A percentile compares a stretch with the other conserved stretches of the same genome.
Conservation (phyloP, 2,329 filamentous ascomycete species). For the Neurospora sp. region DNA sequence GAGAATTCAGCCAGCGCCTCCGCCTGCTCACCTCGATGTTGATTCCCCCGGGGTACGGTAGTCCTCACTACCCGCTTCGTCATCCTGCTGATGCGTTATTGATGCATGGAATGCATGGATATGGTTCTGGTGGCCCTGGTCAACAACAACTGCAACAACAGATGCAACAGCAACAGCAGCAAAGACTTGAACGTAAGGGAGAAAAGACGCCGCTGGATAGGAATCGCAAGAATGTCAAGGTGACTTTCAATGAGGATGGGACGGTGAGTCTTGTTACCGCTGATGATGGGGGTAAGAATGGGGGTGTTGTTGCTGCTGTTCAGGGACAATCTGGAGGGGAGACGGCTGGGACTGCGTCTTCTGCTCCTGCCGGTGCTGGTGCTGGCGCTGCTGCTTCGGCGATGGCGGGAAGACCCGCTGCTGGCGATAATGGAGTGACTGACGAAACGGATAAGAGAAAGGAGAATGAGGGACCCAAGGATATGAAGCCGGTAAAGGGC, state of each 20-base stretch:
- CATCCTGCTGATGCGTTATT: not conserved
- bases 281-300: not conserved
- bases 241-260: not conserved
- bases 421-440: not conserved
- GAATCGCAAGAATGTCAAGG: not conserved
- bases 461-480: not conserved
- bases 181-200: slow-evolving; percentile 12
- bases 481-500: not conserved
- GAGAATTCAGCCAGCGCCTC: not conserved
- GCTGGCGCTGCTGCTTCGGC: slow-evolving; percentile 35
- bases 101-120: not conserved
- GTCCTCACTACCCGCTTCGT: not conserved
- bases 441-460: not conserved
- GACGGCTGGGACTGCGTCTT: not conserved
- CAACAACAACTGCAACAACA: not conserved
- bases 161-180: not conserved
- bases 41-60: not conserved
- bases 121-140: not conserved
- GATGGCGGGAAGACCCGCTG: slow-evolving; percentile 18
- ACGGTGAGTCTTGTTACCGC: not conserved
- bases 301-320: not conserved
- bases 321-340: not conserved
- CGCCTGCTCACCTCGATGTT: not conserved
- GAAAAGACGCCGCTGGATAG: not conserved
- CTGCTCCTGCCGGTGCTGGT: not conserved